Base-by-base conservation (phyloP, 2,329 filamentous ascomycete species). In the Amauroascus verrucosus region DNA sequence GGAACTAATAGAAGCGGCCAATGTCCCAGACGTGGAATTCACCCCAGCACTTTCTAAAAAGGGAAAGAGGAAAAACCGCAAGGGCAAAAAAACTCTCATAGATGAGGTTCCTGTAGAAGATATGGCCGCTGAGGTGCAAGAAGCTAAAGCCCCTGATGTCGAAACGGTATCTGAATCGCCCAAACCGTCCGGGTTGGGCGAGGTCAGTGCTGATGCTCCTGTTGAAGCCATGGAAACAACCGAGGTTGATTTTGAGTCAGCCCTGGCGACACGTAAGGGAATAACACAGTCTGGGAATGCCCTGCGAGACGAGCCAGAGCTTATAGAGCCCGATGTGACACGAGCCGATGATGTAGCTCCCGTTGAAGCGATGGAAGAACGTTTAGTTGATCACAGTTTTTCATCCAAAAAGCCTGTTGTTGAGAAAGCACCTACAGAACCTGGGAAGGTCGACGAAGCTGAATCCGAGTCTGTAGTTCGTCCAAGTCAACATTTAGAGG, bases 41-140 rank as follows among this genome's bases (percentile, higher is more conserved):
- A 16, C 28, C 24, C 40, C 38, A 14, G 6, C 18, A 2, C 28
- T 35, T 33, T 44, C 48, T 6, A 44, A 44, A 18, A 51, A 43
- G 37, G 48, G 44, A 1, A 51, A 51, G 6, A 43, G 24, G 28
- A 51, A 51, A 33, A 51, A 44, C 6, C 37, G 48, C 8, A 51
- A 44, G 26, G n/a, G 8, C 28, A 51, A 51, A 26, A 38, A 51
- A 38, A 16, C 35, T 7, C n/a, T 38, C 11, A n/a, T n/a, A 9
- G 38, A 43, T 2, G 40, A 35, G 3, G n/a, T n/a, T 44, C 14
- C 16, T 3, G 3, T 6, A 28, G 37, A 32, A n/a, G 38, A 35
- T 11, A 35, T 24, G 16, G 9, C 45, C 2, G 20, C 2, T 24
- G 45, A 48, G 20, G n/a, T 1, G 13, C 41, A 48, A 35, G 20